These are phyloP conservation scores for Lepiota subincarnata DNA, from an alignment of 768 basidiomycete species.

Conservation along the genomic window DNA sequence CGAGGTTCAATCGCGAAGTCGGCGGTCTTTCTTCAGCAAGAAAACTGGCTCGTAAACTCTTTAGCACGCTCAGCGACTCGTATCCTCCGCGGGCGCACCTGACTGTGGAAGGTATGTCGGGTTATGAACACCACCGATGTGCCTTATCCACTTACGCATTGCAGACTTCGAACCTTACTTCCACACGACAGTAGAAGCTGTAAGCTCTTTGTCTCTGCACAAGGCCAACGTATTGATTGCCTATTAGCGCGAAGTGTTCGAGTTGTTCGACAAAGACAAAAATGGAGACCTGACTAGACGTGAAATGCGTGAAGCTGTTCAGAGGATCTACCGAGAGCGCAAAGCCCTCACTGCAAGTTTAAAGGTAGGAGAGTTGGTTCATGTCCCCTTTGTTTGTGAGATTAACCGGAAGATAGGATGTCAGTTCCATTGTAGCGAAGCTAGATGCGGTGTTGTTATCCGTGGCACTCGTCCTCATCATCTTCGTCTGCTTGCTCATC, in stretches of 20 bases:
- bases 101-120: constrained; percentile 55
- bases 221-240: constrained; percentile 6
- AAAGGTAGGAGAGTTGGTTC: constrained; percentile 43
- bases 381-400: constrained; percentile 3
- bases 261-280: constrained; percentile 74
- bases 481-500: constrained; percentile 71
- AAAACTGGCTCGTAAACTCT: constrained; percentile 64
- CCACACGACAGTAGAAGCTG: constrained; percentile 64
- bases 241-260: constrained; percentile 59
- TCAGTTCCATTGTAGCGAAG: constrained; percentile 69
- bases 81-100: constrained; percentile 58
- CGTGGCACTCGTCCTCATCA: constrained; percentile 50
- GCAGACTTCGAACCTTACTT: constrained; percentile 80
- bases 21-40: constrained; percentile 59
- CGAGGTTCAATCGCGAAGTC: constrained; percentile 49
- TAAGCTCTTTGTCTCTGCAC: constrained; percentile 26
- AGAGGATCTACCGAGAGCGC: constrained; percentile 74
- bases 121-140: too few species aligned
- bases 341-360: constrained; percentile 67
- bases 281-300: constrained; percentile 75
- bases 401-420: constrained; percentile 42
- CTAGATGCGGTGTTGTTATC: constrained; percentile 70
- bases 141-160: not conserved
- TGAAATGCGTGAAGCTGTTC: constrained; percentile 82
- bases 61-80: constrained; percentile 55